Base-by-base conservation (phyloP, 306 rosid species). In the Pterocarpus macrocarpus region DNA sequence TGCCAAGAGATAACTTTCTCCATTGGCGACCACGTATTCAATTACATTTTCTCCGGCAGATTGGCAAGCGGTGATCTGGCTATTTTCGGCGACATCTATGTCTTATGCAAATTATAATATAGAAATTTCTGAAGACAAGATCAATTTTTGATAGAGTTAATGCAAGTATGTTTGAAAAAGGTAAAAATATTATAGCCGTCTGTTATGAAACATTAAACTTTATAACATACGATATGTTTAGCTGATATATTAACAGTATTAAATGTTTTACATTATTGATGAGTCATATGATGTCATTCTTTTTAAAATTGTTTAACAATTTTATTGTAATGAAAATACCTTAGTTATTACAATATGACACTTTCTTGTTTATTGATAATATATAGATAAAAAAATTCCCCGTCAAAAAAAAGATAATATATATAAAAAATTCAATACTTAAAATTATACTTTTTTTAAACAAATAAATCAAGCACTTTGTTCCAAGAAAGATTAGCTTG, bases 1-100 rank as follows among this genome's bases (percentile, higher is more conserved):
- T 69, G 78, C 77, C 81, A 17, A 52, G 69, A 36, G 28, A 80
- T 75, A 68, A 58, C 30, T 71, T 33, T 50, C 67, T 32, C 66
- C 53, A 39, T 30, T 13, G 76, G 30, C 41, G 64, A 45, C 58
- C 79, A 43, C 79, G 5, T 69, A 70, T 55, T 64, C 10, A 49
- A 12, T 66, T 17, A 38, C 30, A 3, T 75, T 5, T 62, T 44
- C 3, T 47, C 63, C 2, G 8, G 45, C 16, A 9, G 71, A 38
- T 15, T 32, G 22, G n/a, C 50, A 32, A 41, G 28, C 28, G 36
- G 2, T 73, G 52, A 56, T 35, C 78, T 73, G 66, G 17, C 12
- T 36, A 0, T 33, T 7, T 71, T 16, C 15, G 2, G 35, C 49
- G 4, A 4, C 3, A 34, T 35, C 47, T 22, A 56, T 44, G n/a